A percentile compares a stretch with the other conserved stretches of the same genome.
Conservation (phyloP, 192 early-diverging fungal genomes). For the Gigaspora rosea region DNA sequence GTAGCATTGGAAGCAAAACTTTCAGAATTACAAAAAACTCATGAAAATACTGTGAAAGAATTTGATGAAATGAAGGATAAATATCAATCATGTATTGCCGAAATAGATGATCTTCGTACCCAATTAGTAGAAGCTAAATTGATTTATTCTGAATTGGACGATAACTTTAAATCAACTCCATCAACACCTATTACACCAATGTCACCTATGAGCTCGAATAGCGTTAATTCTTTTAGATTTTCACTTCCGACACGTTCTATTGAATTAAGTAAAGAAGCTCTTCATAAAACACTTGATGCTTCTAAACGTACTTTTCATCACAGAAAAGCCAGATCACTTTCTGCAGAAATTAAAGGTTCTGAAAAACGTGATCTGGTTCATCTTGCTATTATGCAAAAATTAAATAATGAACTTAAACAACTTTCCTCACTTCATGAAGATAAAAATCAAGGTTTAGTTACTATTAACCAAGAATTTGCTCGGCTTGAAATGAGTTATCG, state of each 20-base stretch:
- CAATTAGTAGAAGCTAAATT: not conserved
- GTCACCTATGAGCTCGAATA: not conserved
- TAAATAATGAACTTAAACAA: slow-evolving; percentile 30
- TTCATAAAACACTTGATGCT: not conserved
- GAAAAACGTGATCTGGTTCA: slow-evolving; percentile 2
- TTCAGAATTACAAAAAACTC: slow-evolving; percentile 17
- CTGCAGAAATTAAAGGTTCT: slow-evolving; percentile 7
- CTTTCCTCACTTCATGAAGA: slow-evolving; percentile 23
- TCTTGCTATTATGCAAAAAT: slow-evolving; percentile 13
- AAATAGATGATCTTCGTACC: slow-evolving; percentile 15
- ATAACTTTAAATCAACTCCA: not conserved
- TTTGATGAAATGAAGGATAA: slow-evolving; percentile 25
- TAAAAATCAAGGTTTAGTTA: slow-evolving; percentile 25
- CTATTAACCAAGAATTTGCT: slow-evolving; percentile 29
- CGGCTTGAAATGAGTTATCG: slow-evolving; percentile 24
- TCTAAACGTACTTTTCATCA: not conserved
- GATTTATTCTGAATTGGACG: not conserved
- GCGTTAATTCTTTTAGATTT: not conserved
- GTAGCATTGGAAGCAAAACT: slow-evolving; percentile 11
- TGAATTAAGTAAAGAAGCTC: not conserved
- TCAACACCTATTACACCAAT: not conserved
- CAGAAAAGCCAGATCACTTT: slow-evolving; percentile 18
- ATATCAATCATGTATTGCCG: slow-evolving; percentile 23
- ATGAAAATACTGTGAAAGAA: slow-evolving; percentile 3
- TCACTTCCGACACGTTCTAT: not conserved